Base-by-base conservation (phyloP, 2,329 filamentous ascomycete genomes). In the Rhynchosporium secalis region DNA sequence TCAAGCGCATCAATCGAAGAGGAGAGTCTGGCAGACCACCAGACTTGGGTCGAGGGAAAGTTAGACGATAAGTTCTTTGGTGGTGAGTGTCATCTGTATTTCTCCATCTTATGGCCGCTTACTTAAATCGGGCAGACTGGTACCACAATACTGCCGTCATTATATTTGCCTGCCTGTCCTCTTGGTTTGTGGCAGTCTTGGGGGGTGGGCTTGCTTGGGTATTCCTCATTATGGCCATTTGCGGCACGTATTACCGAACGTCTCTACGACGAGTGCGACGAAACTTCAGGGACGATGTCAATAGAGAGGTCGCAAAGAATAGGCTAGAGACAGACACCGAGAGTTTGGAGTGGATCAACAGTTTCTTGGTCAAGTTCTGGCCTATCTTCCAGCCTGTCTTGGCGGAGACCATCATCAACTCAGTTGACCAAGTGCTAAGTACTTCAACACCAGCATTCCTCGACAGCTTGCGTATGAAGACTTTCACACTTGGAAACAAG, bases 261-360 rank as follows among this genome's bases (percentile, higher is more conserved):
- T 99, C 95, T 2, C 84, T 97, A 68, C 91, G 94, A 67, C 88
- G 95, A 66, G 92, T 98, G 64, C 89, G 95, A 70, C 88, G 95
- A 69, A 99, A 99, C 76, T 96, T 96, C 76, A 88, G 94, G 63
- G 95, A 99, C 77, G 95, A 99, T 73, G 85, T 99, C 69, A 89
- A 88, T 64, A 88, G 95, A 59, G 93, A 97, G 76, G 83, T 97
- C 81, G 88, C 89, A 12, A 90, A 97, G 76, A 89, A 88, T 76
- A 90, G 84, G 71, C 80, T 99, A 59, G 95, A 98, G 70, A 95
- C 87, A 8, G 95, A 99, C 70, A 87, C 86, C 31, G 95, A 99
- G 77, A 95, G 90, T 61, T 81, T 99, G 55, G 95, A 99, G 76
- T 99, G 95, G 95, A 98, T 99, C 76, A 99, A 99, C 81, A 96